Base-by-base conservation (phyloP, 2,329 filamentous ascomycete species). In the Akanthomyces dipterigenus region DNA sequence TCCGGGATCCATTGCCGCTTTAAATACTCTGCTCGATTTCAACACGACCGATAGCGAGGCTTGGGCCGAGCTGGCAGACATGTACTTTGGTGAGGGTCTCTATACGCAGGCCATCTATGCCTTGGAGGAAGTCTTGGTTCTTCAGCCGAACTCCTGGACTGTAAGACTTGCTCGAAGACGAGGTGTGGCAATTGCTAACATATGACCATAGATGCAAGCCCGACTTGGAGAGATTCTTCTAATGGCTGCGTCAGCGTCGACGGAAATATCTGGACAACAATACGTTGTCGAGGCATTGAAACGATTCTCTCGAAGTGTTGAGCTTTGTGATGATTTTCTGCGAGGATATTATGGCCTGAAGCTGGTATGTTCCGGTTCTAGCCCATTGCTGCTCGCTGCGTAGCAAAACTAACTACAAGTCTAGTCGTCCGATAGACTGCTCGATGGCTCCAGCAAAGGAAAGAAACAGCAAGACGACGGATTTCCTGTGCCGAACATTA, bases 91-190 rank as follows among this genome's bases (percentile, higher is more conserved):
- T 22, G 89, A 93, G 70, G 91, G 89, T 1, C 76, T 93, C 68
- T 91, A 89, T 70, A 77, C 87, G 16, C 93, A 98, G 73, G 90
- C 92, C 43, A 86, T 96, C 55, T 96, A 89, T 73, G 88, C 91
- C 63, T 77, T 96, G 49, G 95, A 99, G 73, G 95, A 99, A 73
- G 91, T 96, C 22, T 75, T 99, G 49, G 79, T 98, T 56, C 80
- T 96, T 62, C 84, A 86, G 58, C 93, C 95, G 4, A 96, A 96
- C 77, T 91, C 93, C 22, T 99, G 95, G 93, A 98, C 96, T 78
- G 90, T 95, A 73, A 72, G 89, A 73, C 63, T 40, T n/a, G 11
- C 20, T 28, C 38, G n/a, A 31, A n/a, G 8, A 3, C 9, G 38
- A 59, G 26, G n/a, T n/a, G 14, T 24, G 55, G 7, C 24, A 42